Evolutionary conservation across 75 land plant genomes (phyloP).

Genomic region (Sequoia sempervirens): DNA sequence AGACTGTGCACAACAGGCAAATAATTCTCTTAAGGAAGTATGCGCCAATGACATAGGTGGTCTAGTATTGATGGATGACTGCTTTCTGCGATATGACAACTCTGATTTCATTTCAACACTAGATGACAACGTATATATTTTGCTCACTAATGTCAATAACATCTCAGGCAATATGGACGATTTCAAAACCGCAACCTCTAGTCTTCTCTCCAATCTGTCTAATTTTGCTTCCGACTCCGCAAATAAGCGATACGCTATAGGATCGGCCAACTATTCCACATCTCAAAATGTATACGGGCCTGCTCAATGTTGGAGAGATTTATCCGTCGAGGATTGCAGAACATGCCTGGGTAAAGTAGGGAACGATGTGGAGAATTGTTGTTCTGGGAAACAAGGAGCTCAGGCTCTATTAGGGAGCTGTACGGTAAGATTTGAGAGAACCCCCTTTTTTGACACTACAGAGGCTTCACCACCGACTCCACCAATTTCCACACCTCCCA

Average conservation of each 20-base stretch:
- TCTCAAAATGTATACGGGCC: not conserved
- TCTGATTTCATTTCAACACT: not conserved
- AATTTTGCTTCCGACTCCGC: not conserved
- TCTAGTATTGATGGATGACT: not conserved
- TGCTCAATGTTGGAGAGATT: slow-evolving; percentile 4
- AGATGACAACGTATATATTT: not conserved
- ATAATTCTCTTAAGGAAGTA: not conserved
- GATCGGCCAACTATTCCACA: not conserved
- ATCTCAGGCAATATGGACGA: not conserved
- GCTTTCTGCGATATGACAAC: slow-evolving; percentile 14
- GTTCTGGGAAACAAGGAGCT: not conserved
- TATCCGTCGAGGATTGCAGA: not conserved
- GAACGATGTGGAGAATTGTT: not conserved
- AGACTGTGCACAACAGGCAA: not conserved
- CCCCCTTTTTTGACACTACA: not conserved
- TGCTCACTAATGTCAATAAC: no score
- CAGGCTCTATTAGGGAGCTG: not conserved
- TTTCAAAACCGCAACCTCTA: not conserved
- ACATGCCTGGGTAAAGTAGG: not conserved
- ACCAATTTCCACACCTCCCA: not conserved
- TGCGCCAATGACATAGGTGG: not conserved
- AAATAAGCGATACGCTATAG: not conserved
- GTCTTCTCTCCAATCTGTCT: not conserved
- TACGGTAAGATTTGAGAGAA: not conserved
- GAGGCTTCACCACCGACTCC: not conserved